Evolutionary conservation across 2,329 filamentous ascomycete species (phyloP).

Genomic region (Bipolaris bicolor): DNA sequence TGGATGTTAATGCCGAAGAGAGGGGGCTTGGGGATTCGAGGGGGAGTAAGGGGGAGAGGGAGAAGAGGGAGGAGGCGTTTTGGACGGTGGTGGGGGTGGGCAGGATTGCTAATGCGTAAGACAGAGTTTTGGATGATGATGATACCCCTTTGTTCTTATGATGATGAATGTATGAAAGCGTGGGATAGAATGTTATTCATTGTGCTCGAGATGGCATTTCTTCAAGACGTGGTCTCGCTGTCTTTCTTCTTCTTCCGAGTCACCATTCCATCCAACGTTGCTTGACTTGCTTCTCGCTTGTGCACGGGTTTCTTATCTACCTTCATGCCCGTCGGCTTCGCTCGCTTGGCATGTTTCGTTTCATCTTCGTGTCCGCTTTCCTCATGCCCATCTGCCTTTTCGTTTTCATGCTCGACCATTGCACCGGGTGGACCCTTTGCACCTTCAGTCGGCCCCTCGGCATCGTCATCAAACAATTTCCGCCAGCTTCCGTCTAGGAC

Average conservation of each 20-base stretch:
- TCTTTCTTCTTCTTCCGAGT: conserved; percentile 42
- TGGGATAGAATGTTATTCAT: neutral
- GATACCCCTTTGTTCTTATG: conserved; percentile 7
- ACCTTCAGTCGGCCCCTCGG: conserved; percentile 54
- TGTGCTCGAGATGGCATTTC: neutral
- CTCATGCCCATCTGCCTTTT: conserved; percentile 23
- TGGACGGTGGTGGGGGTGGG: conserved; percentile 94
- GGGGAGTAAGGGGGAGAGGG: conserved; percentile 66
- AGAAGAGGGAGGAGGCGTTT: conserved; percentile 87
- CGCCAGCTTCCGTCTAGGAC: conserved; percentile 68
- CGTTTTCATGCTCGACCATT: conserved; percentile 39
- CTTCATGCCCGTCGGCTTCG: conserved; percentile 57
- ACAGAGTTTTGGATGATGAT: conserved; percentile 49
- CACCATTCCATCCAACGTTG: conserved; percentile 48
- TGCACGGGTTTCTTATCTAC: conserved; percentile 66
- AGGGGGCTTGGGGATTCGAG: conserved; percentile 43
- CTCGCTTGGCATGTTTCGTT: conserved; percentile 19
- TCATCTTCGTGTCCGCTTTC: conserved; percentile 12
- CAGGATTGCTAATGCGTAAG: conserved; percentile 62
- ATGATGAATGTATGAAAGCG: neutral
- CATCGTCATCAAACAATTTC: conserved; percentile 55
- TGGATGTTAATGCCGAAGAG: conserved; percentile 66
- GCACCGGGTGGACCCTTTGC: conserved; percentile 49
- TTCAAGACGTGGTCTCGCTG: conserved; percentile 21
- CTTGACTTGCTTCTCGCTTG: conserved; percentile 61